Evolutionary conservation across 2,329 filamentous ascomycete species (phyloP).

Genomic region (Rhynchosporium agropyri): DNA sequence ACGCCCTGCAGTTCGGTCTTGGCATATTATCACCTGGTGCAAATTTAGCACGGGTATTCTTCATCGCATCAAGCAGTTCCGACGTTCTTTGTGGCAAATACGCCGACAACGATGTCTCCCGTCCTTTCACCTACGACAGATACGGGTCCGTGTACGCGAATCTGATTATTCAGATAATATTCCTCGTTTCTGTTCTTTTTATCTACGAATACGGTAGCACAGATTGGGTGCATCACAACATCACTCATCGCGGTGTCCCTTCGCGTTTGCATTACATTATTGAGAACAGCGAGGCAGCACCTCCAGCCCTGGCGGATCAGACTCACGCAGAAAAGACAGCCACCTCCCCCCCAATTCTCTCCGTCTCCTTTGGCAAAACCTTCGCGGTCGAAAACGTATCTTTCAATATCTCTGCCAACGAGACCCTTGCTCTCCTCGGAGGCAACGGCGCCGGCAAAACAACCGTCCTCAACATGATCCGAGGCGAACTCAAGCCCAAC

Average conservation of each 20-base stretch:
- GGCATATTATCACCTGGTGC: constrained; percentile 59
- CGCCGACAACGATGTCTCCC: constrained; percentile 29
- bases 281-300: constrained; percentile 37
- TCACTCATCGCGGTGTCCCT: constrained; percentile 32
- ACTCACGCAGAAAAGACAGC: constrained; percentile 36
- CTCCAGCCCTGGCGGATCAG: constrained; percentile 3
- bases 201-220: constrained; percentile 38
- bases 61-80: constrained; percentile 47
- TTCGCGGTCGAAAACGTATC: constrained; percentile 65
- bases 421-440: constrained; percentile 66
- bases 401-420: constrained; percentile 60
- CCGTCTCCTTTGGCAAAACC: constrained; percentile 63
- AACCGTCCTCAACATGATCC: constrained; percentile 66
- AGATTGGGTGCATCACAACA: constrained; percentile 34
- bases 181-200: constrained; percentile 28
- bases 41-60: constrained; percentile 59
- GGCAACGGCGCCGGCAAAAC: constrained; percentile 69
- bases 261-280: constrained; percentile 35
- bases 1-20: constrained; percentile 59
- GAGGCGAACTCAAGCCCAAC: constrained; percentile 61
- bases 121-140: constrained; percentile 32
- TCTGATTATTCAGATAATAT: constrained; percentile 36
- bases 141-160: constrained; percentile 37
- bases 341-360: constrained; percentile 50
- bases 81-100: constrained; percentile 37